Base-by-base conservation (phyloP, 208 protist species). In the Trypanosoma melophagium region DNA sequence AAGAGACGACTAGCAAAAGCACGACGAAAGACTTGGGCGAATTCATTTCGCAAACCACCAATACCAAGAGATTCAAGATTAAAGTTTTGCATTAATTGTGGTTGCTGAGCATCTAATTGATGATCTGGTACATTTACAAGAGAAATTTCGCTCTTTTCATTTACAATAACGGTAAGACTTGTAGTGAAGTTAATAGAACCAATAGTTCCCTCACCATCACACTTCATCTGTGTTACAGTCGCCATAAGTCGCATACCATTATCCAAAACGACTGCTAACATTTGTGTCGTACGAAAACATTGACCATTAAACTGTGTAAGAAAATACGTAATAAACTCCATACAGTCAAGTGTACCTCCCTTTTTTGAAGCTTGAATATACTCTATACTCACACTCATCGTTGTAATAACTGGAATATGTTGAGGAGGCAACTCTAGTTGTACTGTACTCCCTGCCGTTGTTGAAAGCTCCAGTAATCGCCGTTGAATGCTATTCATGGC, bases 1-100 rank as follows among this genome's bases (percentile, higher is more conserved):
- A 98, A 97, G 38, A 99, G 89, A 60, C 98, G 96, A 22, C 98
- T 99, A 7, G 96, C 97, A 80, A 99, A 99, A 47, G 98, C 98
- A 69, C 98, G 93, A 55, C 98, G 93, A 83, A 99, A 99, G 17
- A 99, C 98, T 60, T 98, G 90, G 25, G 76, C 91, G 68, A 99
- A 99, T 81, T 99, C 93, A 8, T 47, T 63, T 56, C 97, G 92
- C 19, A 99, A 81, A 51, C 98, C 98, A 69, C 97, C 97, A 69
- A 99, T 99, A 59, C 97, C 97, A 53, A 98, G 81, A 58, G 82
- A 88, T 75, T 97, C 92, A 52, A 97, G 86, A 60, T 96, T 79
- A 76, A 96, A 97, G 68, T 94, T 84, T 57, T 80, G 74, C 53
- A 91, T 77, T 31, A 96, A 76, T 35, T 91, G 79, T 49, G 63